A percentile compares a stretch with the other conserved stretches of the same genome.
phyloP scores from a whole-genome alignment of 2,329 filamentous ascomycete genomes.

The Colletotrichum tofieldiae region DNA sequence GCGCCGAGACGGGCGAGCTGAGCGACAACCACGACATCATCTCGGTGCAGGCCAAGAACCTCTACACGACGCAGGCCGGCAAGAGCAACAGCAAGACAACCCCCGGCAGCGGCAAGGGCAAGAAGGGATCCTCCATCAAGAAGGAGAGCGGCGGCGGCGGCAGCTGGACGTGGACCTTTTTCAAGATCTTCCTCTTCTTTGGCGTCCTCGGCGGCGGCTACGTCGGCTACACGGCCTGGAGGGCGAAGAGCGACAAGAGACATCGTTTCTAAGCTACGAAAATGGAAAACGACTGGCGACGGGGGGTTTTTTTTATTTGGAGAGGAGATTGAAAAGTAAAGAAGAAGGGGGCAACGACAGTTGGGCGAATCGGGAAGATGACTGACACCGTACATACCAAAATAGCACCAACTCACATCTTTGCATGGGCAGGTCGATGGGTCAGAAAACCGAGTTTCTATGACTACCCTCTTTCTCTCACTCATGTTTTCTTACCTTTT shows the following conservation, averaged over 20 bases:
- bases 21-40: constrained; percentile 99
- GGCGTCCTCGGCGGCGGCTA: constrained; percentile 81
- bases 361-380: constrained; percentile 22
- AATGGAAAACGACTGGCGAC: neutral
- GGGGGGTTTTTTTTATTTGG: constrained; percentile 6
- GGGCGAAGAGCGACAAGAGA: constrained; percentile 74
- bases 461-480: constrained; percentile 1
- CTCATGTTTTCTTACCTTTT: constrained; percentile 27
- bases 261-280: constrained; percentile 67
- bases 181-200: constrained; percentile 87
- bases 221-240: constrained; percentile 88
- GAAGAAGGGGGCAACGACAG: neutral
- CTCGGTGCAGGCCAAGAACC: constrained; percentile 86
- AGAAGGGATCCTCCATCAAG: constrained; percentile 54
- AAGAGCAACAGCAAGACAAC: constrained; percentile 53
- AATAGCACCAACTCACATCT: constrained; percentile 18
- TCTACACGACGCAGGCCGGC: constrained; percentile 76
- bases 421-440: constrained; percentile 32
- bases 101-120: constrained; percentile 45
- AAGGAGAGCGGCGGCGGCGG: constrained; percentile 63
- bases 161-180: constrained; percentile 76
- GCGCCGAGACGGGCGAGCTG: constrained; percentile 94
- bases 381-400: constrained; percentile 39
- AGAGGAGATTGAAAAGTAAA: neutral
- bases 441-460: constrained; percentile 16